Percentiles rank a stretch among this genome's conserved stretches.
phyloP scores from a whole-genome alignment of 768 basidiomycete genomes.

The Naganishia kalamii region DNA sequence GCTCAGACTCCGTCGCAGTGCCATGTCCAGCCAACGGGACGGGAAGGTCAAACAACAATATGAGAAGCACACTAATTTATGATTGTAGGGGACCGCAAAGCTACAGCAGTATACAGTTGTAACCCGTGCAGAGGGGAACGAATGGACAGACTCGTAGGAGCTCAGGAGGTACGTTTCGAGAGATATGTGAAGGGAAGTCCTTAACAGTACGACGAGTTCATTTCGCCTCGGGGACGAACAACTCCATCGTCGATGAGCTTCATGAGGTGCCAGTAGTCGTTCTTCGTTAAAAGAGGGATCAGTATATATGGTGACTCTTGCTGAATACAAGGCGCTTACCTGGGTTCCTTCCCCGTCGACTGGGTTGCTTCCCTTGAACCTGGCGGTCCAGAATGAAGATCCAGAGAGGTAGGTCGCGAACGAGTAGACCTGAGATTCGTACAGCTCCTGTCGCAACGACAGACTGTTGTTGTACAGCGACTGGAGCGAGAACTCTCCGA shows the following conservation, averaged over 20 bases:
- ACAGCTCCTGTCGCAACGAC: neutral
- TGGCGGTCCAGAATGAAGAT: conserved; percentile 7
- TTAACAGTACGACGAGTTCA: no score
- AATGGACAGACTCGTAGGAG: no score
- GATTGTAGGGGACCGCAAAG: no score
- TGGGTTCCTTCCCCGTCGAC: neutral
- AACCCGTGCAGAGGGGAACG: no score
- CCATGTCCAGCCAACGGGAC: no score
- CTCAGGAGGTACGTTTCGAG: no score
- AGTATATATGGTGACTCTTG: neutral
- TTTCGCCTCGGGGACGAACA: no score
- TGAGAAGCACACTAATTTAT: no score
- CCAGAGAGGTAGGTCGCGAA: neutral
- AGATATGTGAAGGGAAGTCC: no score
- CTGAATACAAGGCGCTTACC: neutral
- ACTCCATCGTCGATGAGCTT: neutral
- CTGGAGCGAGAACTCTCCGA: conserved; percentile 9
- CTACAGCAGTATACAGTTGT: no score
- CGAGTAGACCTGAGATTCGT: conserved; percentile 15
- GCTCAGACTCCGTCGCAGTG: no score
- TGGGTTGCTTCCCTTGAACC: neutral
- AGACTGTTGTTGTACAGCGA: conserved; percentile 15
- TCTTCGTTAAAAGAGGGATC: neutral
- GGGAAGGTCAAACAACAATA: no score
- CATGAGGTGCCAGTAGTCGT: neutral